phyloP scores from a whole-genome alignment of 2,329 filamentous ascomycete genomes.

The Diaporthe sp. region DNA sequence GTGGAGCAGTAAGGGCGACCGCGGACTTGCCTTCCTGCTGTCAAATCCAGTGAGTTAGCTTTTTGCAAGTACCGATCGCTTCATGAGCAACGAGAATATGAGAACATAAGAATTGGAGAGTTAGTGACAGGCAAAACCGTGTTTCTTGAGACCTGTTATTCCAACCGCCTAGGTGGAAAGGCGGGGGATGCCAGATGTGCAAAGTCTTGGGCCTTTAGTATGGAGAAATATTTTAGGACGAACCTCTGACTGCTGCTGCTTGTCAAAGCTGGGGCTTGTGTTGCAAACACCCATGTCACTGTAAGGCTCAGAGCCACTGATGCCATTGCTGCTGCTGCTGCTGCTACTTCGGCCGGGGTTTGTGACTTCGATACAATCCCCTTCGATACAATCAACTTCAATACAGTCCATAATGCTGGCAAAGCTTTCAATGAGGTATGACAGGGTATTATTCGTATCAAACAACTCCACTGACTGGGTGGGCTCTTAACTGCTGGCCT shows the following conservation, averaged over 20 bases:
- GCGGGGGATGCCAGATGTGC: background rate
- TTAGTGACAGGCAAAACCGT: background rate
- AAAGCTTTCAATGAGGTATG: background rate
- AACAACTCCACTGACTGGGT: background rate
- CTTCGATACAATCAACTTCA: background rate
- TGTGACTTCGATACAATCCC: background rate
- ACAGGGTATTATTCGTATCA: background rate
- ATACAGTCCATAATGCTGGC: background rate
- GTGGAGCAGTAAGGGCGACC: background rate
- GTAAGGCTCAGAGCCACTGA: background rate
- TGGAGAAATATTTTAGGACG: background rate
- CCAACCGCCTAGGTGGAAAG: background rate
- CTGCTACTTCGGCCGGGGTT: background rate
- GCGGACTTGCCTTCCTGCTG: background rate
- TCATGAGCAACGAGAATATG: background rate
- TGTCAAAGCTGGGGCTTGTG: background rate
- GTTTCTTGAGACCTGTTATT: background rate
- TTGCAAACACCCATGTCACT: background rate
- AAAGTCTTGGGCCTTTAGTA: background rate
- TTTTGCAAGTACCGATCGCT: background rate
- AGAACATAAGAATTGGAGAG: background rate
- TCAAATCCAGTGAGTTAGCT: background rate
- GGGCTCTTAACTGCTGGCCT: background rate
- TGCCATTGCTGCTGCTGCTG: background rate
- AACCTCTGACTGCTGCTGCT: background rate